Evolutionary conservation across 1,139 yeast genomes (phyloP).

Genomic region (Lodderomyces margitis): DNA sequence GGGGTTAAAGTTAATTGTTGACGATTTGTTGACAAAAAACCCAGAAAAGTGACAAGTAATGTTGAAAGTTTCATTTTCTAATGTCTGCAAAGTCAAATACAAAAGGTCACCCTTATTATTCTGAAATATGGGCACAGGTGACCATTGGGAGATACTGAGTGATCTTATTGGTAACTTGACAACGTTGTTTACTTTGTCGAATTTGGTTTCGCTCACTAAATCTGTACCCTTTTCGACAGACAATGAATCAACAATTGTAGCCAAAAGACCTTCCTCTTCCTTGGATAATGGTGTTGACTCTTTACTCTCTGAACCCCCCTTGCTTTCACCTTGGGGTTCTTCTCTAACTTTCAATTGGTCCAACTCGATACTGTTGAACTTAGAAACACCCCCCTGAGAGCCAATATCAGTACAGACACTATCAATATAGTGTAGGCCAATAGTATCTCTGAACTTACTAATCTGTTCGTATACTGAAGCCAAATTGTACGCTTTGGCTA

Average conservation of each 20-base stretch:
- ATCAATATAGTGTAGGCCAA: conserved; percentile 45
- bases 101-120: conserved; percentile 71
- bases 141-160: conserved; percentile 75
- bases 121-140: conserved; percentile 74
- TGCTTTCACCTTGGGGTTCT: conserved; percentile 11
- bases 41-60: conserved; percentile 80
- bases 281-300: conserved; percentile 5
- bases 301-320: conserved; percentile 8
- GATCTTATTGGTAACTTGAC: conserved; percentile 49
- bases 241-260: conserved; percentile 10
- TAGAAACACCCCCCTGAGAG: conserved; percentile 25
- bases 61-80: conserved; percentile 77
- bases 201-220: conserved; percentile 15
- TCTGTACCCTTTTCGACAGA: conserved; percentile 19
- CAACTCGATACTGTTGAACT: conserved; percentile 32
- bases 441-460: conserved; percentile 41
- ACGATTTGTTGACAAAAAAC: conserved; percentile 69
- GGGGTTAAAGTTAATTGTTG: conserved; percentile 71
- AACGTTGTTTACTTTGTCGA: conserved; percentile 22
- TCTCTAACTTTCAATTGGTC: conserved; percentile 19
- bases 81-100: conserved; percentile 70
- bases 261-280: conserved; percentile 15
- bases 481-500: conserved; percentile 40
- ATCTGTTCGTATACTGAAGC: conserved; percentile 40
- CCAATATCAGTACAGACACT: conserved; percentile 26